phyloP scores from a whole-genome alignment of 176 grass and related monocot genomes.

The Dendrocalamus sinicus region DNA sequence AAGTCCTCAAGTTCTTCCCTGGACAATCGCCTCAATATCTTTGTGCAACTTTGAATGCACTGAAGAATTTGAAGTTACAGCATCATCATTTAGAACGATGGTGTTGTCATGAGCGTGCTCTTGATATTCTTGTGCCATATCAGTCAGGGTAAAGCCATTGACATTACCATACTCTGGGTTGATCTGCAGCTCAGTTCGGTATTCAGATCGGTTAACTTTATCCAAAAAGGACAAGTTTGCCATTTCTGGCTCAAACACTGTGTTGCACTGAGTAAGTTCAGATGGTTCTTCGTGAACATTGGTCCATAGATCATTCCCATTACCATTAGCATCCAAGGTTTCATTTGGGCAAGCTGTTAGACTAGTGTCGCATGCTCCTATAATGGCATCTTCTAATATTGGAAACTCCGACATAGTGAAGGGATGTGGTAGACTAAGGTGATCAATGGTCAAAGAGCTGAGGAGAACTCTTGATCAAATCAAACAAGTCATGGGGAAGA shows the following conservation, averaged over 20 bases:
- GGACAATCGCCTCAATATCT: conserved; percentile 36
- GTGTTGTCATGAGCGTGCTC: conserved; percentile 19
- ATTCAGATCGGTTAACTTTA: conserved; percentile 13
- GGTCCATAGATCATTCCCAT: conserved; percentile 30
- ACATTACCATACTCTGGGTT: conserved; percentile 22
- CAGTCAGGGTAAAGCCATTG: conserved; percentile 34
- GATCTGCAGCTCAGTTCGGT: conserved; percentile 28
- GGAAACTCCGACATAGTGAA: conserved; percentile 38
- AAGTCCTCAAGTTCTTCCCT: conserved; percentile 48
- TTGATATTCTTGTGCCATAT: conserved; percentile 36
- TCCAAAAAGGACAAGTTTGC: conserved; percentile 11
- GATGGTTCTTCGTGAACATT: conserved; percentile 31
- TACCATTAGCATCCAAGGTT: conserved; percentile 15
- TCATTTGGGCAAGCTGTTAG: conserved; percentile 22
- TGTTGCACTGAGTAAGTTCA: conserved; percentile 31
- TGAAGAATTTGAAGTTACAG: conserved; percentile 28
- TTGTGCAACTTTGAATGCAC: conserved; percentile 50
- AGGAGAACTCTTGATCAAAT: conserved; percentile 42
- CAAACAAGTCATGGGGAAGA: conserved; percentile 34
- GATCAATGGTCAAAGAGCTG: conserved; percentile 39
- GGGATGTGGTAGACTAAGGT: conserved; percentile 29
- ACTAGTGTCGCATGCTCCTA: conserved; percentile 11
- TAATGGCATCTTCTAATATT: conserved; percentile 44
- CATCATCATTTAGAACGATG: conserved; percentile 33
- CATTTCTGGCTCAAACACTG: conserved; percentile 18